Evolutionary conservation across 179 eudicot genomes (phyloP).

Genomic region (Beta macrorhiza): DNA sequence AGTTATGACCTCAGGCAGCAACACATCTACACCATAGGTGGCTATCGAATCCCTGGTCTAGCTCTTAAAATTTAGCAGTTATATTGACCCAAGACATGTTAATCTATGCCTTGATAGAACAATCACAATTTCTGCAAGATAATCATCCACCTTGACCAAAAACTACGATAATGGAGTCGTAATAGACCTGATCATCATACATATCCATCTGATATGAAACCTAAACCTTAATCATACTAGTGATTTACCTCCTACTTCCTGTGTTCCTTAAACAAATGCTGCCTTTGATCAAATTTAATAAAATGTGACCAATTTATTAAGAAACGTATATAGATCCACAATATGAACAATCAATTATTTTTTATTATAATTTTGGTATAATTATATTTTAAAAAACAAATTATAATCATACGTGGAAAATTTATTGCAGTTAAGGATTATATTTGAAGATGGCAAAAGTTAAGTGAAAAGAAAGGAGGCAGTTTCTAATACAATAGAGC

Average conservation of each 20-base stretch:
- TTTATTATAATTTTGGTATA: not conserved
- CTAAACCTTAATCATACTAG: not conserved
- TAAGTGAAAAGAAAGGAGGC: not conserved
- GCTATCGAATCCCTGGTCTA: not conserved
- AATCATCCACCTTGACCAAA: not conserved
- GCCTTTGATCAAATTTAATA: not conserved
- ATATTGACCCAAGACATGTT: not conserved
- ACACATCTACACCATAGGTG: not conserved
- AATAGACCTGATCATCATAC: not conserved
- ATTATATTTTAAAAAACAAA: no score
- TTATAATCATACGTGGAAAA: no score
- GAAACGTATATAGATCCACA: not conserved
- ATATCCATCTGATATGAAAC: not conserved
- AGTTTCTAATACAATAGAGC: not conserved
- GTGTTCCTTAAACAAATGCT: not conserved
- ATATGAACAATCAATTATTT: not conserved
- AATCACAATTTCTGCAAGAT: not conserved
- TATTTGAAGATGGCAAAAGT: not conserved
- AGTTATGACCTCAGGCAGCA: not conserved
- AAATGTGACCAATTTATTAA: not conserved
- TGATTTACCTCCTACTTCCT: not conserved
- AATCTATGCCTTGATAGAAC: not conserved
- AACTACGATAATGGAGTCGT: not conserved
- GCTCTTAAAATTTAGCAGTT: not conserved
- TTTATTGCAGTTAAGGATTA: no score